Base-by-base conservation (phyloP, 2,329 filamentous ascomycete genomes). In the Fonsecaea monophora region DNA sequence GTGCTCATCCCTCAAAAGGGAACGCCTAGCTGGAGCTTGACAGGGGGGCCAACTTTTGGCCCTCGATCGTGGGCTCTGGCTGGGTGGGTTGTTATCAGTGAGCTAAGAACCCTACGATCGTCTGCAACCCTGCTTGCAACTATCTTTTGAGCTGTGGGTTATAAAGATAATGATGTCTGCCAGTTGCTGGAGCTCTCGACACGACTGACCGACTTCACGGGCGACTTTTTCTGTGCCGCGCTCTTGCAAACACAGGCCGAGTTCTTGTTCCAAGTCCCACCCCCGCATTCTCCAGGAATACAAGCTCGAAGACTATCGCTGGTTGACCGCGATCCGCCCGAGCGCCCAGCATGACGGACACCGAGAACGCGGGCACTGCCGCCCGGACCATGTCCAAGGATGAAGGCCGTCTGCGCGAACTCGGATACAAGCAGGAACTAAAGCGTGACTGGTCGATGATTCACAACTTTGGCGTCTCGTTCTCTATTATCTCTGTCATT, bases 391-490 rank as follows among this genome's bases (percentile, higher is more conserved):
- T 70, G 70, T 71, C 71, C 54, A 69, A 65, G 53, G 85, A 87
- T 74, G 84, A 86, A 72, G 77, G 80, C 62, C 82, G 81, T 15
- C 76, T 87, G 60, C 84, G 83, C 3, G 81, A 85, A 69, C 81
- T 88, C 71, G 86, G 86, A 1, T 89, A 88, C 74, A 84, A 86
- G 73, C 86, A 88, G 68, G 85, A 87, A 71, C 75, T 88, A 69
- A 81, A 82, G 40, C 79, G 86, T 57, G 84, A 87, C 74, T 88
- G 86, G 86, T 82, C 83, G 4, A 71, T 87, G 66, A 77, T 83
- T 60, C 86, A 88, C 72, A 88, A 87, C 72, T 88, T 88, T 77
- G 86, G 86, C 34, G 84, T 87, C 6, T 87, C 85, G 0, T 88
- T 87, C 73, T 86, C 84, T 5, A 87, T 88, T 71, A 87, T 88